These are phyloP conservation scores for Sclerotinia trifoliorum DNA, from an alignment of 2,329 filamentous ascomycete genomes.

Conservation along the genomic window DNA sequence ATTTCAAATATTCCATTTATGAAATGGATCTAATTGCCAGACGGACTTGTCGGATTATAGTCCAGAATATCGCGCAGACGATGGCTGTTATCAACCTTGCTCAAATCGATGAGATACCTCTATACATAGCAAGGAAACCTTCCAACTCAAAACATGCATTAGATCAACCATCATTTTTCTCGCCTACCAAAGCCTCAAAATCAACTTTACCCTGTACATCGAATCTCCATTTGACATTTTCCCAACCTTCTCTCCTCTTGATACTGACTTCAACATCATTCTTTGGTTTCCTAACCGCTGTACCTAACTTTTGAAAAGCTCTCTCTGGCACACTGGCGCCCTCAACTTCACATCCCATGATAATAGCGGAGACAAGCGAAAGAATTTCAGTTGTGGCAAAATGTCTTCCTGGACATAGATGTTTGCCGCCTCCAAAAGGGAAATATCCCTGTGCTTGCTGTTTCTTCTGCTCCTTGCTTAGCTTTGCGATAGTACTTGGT, in stretches of 20 bases:
- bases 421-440: constrained; percentile 45
- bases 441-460: constrained; percentile 39
- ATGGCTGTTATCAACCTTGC: background rate
- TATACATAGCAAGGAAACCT: background rate
- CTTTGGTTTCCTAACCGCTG: constrained; percentile 34
- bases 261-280: constrained; percentile 30
- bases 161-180: constrained; percentile 1
- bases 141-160: background rate
- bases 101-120: background rate
- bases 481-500: constrained; percentile 26
- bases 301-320: constrained; percentile 31
- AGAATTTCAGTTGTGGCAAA: constrained; percentile 45
- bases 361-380: constrained; percentile 39
- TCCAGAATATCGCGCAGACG: background rate
- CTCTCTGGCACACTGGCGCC: constrained; percentile 26
- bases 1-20: background rate
- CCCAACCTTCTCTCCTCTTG: constrained; percentile 29
- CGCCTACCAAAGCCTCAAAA: constrained; percentile 23
- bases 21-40: background rate
- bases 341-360: constrained; percentile 37
- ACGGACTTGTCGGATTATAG: background rate
- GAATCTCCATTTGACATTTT: constrained; percentile 35
- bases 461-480: constrained; percentile 26
- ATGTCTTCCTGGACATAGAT: constrained; percentile 44
- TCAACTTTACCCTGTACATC: constrained; percentile 23